Base-by-base conservation (phyloP, 805 yeast species). In the Suhomyces kilbournensis region DNA sequence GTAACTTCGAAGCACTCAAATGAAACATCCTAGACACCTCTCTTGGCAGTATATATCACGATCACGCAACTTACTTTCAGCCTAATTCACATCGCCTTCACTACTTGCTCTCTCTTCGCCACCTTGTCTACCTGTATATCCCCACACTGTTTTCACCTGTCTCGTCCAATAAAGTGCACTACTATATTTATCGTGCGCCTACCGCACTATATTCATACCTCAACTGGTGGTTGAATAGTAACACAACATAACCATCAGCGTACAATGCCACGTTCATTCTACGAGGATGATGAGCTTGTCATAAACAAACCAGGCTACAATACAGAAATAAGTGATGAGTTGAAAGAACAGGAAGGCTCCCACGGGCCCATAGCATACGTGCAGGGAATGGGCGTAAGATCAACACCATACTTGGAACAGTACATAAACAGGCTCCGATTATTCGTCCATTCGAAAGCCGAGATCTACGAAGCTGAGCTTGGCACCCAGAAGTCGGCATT, bases 321-420 rank as follows among this genome's bases (percentile, higher is more conserved):
- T 44, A 58, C 67, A 49, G 66, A 66, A 30, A 76, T 77, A 44
- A 53, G 72, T n/a, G 52, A 57, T 10, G 72, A 68, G 23, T 64
- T 78, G 58, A 65, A 68, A 53, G 62, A 67, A 45, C 56, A 73
- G 58, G 82, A 78, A 58, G 65, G 74, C 0, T 53, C 63, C 20
- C 75, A 69, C 51, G 78, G 73, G 17, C 69, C 71, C 49, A 71
- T 74, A 44, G 61, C 73, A 2, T 70, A 76, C 45, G 67, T 80
- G 32, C 69, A 79, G 19, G 86, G 86, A 5, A 82, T 82, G 79
- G 74, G 76, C n/a, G 73, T 82, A 52, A 69, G 83, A 52, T 65
- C 82, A 10, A 67, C 79, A 10, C 79, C 82, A 39, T 64, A 67
- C 48, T 68, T 82, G 51, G 84, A 82, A 55, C 60, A 67, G 12